phyloP scores from a whole-genome alignment of 2,329 filamentous ascomycete genomes.

The Diatrype stigma region DNA sequence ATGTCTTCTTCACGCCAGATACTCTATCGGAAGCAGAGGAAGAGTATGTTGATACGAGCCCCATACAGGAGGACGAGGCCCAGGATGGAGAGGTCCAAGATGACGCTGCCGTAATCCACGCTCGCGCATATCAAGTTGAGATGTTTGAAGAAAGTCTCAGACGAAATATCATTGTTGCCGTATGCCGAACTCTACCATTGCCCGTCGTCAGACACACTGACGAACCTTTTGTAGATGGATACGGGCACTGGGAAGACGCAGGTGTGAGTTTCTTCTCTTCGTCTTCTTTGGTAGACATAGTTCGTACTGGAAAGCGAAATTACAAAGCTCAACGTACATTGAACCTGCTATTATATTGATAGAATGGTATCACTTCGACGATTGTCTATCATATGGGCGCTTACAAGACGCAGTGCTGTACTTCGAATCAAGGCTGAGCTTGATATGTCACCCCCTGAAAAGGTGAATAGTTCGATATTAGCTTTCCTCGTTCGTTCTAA shows the following conservation, averaged over 20 bases:
- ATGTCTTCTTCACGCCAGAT: not conserved
- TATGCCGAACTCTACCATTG: constrained; percentile 34
- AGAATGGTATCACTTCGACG: too few relatives aligned
- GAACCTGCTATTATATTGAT: too few relatives aligned
- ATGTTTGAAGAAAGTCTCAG: constrained; percentile 69
- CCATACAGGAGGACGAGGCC: not conserved
- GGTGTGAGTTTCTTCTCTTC: constrained; percentile 48
- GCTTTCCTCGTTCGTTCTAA: constrained; percentile 11
- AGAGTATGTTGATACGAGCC: not conserved
- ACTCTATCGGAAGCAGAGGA: not conserved
- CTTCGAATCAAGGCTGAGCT: constrained; percentile 64
- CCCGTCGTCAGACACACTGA: not conserved
- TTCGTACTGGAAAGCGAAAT: not conserved
- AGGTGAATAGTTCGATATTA: constrained; percentile 39
- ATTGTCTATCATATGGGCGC: too few relatives aligned
- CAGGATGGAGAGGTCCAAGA: constrained; percentile 14
- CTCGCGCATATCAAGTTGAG: constrained; percentile 67
- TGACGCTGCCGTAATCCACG: constrained; percentile 29
- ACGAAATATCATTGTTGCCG: constrained; percentile 67
- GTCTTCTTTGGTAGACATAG: not conserved
- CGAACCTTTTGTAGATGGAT: constrained; percentile 54
- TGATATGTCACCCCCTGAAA: constrained; percentile 45
- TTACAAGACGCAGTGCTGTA: constrained; percentile 48
- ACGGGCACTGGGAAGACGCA: constrained; percentile 77
- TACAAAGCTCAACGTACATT: too few relatives aligned